Percentiles rank a stretch among this genome's conserved stretches.
phyloP scores from a whole-genome alignment of 2,329 filamentous ascomycete species.

The Epichloe uncinata region DNA sequence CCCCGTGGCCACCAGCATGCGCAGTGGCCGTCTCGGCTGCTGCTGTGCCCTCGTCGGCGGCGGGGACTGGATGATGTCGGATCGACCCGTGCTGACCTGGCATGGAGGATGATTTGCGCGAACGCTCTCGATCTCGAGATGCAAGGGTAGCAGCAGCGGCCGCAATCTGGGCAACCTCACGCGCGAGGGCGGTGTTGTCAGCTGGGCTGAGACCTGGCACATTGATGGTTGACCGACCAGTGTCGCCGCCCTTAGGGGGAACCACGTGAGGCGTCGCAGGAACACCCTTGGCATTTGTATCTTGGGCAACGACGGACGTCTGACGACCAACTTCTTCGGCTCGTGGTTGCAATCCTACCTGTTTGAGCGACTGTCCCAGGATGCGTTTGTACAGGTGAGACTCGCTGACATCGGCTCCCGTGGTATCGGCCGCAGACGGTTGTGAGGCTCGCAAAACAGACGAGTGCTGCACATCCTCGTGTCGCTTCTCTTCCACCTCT shows the following conservation, averaged over 20 bases:
- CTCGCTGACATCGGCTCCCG: constrained; percentile 62
- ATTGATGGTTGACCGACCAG: constrained; percentile 31
- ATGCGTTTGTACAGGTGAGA: constrained; percentile 88
- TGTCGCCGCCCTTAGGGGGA: constrained; percentile 53
- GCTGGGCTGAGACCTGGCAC: constrained; percentile 65
- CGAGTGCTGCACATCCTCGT: constrained; percentile 35
- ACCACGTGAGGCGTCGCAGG: constrained; percentile 55
- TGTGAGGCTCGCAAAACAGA: constrained; percentile 23
- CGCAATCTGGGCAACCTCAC: constrained; percentile 85
- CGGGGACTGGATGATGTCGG: constrained; percentile 16
- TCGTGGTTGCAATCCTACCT: constrained; percentile 54
- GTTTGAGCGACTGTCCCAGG: constrained; percentile 75
- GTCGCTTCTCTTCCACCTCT: constrained; percentile 65
- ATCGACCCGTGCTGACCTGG: constrained; percentile 13
- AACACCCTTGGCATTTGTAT: constrained; percentile 27
- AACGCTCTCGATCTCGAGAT: constrained; percentile 49
- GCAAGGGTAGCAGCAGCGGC: constrained; percentile 83
- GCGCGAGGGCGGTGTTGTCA: constrained; percentile 68
- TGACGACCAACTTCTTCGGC: constrained; percentile 32
- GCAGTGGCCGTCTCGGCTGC: constrained; percentile 21
- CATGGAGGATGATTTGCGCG: constrained; percentile 24
- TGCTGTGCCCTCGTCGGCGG: constrained; percentile 19
- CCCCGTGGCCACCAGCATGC: constrained; percentile 39
- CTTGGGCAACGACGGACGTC: constrained; percentile 22
- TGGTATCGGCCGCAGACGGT: constrained; percentile 29